phyloP scores from a whole-genome alignment of 2,329 filamentous ascomycete genomes.

The Exophiala alcalophila region DNA sequence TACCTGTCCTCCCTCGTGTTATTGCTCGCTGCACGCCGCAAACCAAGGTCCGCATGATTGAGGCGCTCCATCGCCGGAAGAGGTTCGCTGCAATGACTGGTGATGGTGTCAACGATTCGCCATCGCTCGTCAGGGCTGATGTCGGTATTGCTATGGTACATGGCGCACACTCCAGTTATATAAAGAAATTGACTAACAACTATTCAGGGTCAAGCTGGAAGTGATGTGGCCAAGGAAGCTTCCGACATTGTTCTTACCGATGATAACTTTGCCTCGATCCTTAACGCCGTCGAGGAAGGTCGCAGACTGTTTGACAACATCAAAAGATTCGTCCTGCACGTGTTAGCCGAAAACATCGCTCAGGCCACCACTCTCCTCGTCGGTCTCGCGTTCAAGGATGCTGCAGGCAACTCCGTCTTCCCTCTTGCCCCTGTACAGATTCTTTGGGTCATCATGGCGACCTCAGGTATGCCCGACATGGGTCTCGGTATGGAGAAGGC shows the following conservation, averaged over 20 bases:
- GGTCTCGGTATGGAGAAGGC: conserved; percentile 78
- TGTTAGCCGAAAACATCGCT: conserved; percentile 77
- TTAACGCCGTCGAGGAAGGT: conserved; percentile 78
- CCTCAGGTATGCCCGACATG: conserved; percentile 81
- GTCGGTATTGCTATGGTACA: conserved; percentile 91
- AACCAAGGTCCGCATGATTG: conserved; percentile 83
- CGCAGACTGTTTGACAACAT: conserved; percentile 86
- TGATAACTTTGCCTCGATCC: conserved; percentile 84
- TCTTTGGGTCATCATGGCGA: conserved; percentile 92
- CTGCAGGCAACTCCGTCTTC: conserved; percentile 70
- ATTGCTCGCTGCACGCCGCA: conserved; percentile 58
- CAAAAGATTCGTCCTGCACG: conserved; percentile 79
- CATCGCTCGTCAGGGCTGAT: conserved; percentile 74
- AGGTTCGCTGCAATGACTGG: conserved; percentile 83
- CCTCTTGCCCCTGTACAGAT: conserved; percentile 82
- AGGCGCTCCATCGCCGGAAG: conserved; percentile 56
- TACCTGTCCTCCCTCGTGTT: conserved; percentile 53
- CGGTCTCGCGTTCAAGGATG: conserved; percentile 77
- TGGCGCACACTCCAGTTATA: too few relatives aligned
- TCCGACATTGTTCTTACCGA: conserved; percentile 70
- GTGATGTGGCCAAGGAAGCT: conserved; percentile 73
- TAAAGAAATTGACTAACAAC: too few relatives aligned
- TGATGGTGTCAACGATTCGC: conserved; percentile 83
- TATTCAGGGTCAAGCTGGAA: conserved; percentile 70
- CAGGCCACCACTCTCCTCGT: conserved; percentile 80